Evolutionary conservation across 352 stramenopile genomes (phyloP).

Genomic region (Globisporangium carolinianum): DNA sequence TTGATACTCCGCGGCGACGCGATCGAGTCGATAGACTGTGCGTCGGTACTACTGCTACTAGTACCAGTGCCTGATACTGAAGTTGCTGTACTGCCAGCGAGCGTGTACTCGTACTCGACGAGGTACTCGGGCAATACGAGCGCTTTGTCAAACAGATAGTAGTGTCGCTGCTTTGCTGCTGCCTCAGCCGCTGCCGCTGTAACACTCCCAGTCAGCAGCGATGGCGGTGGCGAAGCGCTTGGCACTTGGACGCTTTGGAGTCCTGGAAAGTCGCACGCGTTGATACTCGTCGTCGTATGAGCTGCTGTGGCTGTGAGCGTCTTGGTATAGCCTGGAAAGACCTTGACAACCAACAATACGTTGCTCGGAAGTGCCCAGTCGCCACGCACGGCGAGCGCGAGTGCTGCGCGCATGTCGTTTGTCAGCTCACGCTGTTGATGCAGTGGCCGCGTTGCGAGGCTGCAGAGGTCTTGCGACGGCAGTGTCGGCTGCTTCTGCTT

Average conservation of each 20-base stretch:
- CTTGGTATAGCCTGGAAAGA: slow-evolving; percentile 73
- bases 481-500: slow-evolving; percentile 14
- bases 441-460: slow-evolving; percentile 15
- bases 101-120: slow-evolving; percentile 73
- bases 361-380: slow-evolving; percentile 44
- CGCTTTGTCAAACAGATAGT: slow-evolving; percentile 75
- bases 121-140: slow-evolving; percentile 83
- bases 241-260: slow-evolving; percentile 54
- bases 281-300: neutral
- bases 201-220: neutral
- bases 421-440: slow-evolving; percentile 20
- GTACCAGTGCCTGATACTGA: no score
- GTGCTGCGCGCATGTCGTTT: slow-evolving; percentile 31
- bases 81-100: neutral
- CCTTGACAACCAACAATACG: slow-evolving; percentile 72
- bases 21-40: neutral
- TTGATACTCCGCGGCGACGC: neutral
- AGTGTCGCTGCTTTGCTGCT: slow-evolving; percentile 26
- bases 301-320: neutral
- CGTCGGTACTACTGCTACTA: neutral
- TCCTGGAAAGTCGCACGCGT: slow-evolving; percentile 27
- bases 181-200: neutral
- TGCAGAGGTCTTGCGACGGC: slow-evolving; percentile 6
- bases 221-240: neutral
- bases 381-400: slow-evolving; percentile 24